Base-by-base conservation (phyloP, 352 stramenopile species). In the Phytophthora europaea region DNA sequence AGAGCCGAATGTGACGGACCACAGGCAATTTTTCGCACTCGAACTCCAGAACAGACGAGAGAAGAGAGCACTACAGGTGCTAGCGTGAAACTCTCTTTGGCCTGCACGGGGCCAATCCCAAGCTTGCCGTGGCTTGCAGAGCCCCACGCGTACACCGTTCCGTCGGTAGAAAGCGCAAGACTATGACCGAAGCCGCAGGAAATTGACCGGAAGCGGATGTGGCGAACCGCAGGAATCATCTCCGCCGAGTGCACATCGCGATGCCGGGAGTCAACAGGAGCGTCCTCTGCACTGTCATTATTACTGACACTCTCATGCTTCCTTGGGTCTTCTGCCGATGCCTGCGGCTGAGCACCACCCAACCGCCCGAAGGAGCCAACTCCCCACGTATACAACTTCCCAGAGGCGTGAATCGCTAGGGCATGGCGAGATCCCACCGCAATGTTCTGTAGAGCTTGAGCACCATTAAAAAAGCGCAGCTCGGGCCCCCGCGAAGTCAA, bases 1-100 rank as follows among this genome's bases (percentile, higher is more conserved):
- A 93, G 55, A 18, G 87, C 89, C 0, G 89, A 95, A 56, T 95
- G 89, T 13, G 89, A 95, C 18, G 86, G 83, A 22, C 89, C 89
- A 54, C 89, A 95, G 0, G 89, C 83, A 26, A 95, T 92, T 52
- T 87, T 91, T 6, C 84, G 80, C 2, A 94, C 80, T 5, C 70
- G n/a, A 55, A 83, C 34, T 18, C 72, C 66, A 4, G n/a, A 38
- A 3, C 64, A 72, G 15, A 66, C 67, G 3, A 72, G 40, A 1
- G 92, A 54, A 1, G 62, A 71, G 9, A 92, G 67, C 13, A 70
- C 63, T 40, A 95, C 73, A 2, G 88, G 88, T 8, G 67, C 48
- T 7, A 95, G 23, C 4, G 87, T 88, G 68, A 95, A 95, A 61
- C 87, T 91, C 22, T 94, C 88, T 22, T 77, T 67, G 7, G 61